Evolutionary conservation across 192 early-diverging fungal genomes (phyloP).

Genomic region (Diversispora epigaea): DNA sequence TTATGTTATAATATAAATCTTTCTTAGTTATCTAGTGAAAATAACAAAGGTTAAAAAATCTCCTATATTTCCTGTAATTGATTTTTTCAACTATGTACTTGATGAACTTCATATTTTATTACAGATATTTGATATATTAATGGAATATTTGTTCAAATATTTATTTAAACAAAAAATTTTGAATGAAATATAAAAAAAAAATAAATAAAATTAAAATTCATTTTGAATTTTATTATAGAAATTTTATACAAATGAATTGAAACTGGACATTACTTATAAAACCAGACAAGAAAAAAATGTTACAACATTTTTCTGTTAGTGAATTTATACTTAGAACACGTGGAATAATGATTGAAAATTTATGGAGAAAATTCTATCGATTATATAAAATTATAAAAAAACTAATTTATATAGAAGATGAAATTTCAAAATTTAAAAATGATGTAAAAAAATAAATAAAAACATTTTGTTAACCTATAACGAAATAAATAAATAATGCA

Average conservation of each 20-base stretch:
- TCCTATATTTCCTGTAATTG: not conserved
- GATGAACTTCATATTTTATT: conserved; percentile 7
- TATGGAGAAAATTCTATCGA: not conserved
- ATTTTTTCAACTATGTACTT: conserved; percentile 2
- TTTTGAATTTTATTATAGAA: not conserved
- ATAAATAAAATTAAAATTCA: too few species aligned
- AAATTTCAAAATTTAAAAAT: not conserved
- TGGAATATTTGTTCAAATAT: conserved; percentile 4
- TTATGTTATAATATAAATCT: not conserved
- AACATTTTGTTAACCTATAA: not conserved
- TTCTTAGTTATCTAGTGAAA: not conserved
- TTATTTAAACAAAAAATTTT: conserved; percentile 4
- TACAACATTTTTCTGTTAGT: not conserved
- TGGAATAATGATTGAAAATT: not conserved
- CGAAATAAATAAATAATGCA: not conserved
- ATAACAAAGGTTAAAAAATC: not conserved
- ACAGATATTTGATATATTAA: not conserved
- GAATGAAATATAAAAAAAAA: not conserved
- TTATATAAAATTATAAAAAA: not conserved
- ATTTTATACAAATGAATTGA: not conserved
- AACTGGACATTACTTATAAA: not conserved
- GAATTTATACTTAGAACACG: not conserved
- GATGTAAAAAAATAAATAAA: not conserved
- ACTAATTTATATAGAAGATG: not conserved
- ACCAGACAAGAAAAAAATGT: conserved; percentile 1